These are phyloP conservation scores for Digitaria exilis DNA, from an alignment of 202 grass and related monocot species.

Conservation along the genomic window DNA sequence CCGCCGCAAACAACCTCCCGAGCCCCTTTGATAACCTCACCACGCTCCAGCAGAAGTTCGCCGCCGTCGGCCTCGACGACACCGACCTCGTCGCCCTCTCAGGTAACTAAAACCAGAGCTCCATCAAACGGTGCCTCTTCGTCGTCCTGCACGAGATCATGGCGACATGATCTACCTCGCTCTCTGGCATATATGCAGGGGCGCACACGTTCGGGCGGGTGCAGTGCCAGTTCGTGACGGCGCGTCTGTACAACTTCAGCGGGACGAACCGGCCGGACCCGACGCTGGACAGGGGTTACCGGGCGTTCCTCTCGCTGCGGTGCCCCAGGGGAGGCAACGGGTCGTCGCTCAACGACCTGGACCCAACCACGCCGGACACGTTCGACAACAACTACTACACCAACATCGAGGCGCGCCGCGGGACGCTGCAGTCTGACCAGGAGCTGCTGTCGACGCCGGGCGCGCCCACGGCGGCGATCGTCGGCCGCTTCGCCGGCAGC, in stretches of 20 bases:
- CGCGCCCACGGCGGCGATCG: constrained; percentile 51
- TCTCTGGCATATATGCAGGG: too few relatives aligned
- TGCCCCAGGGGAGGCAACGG: constrained; percentile 44
- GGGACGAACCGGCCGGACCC: constrained; percentile 46
- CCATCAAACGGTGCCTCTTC: too few relatives aligned
- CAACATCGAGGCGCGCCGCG: constrained; percentile 47
- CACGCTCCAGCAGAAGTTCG: constrained; percentile 46
- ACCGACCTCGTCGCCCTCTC: constrained; percentile 68
- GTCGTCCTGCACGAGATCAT: too few relatives aligned
- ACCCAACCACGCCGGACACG: constrained; percentile 49
- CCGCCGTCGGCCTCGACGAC: constrained; percentile 47
- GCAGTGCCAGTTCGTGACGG: constrained; percentile 49
- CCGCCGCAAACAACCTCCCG: constrained; percentile 38
- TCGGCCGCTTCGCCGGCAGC: constrained; percentile 53
- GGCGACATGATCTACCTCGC: too few relatives aligned
- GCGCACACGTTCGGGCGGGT: constrained; percentile 79
- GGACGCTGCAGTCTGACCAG: constrained; percentile 65
- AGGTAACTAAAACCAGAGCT: too few relatives aligned
- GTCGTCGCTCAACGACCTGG: constrained; percentile 49
- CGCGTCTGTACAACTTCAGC: constrained; percentile 64
- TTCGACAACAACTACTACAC: constrained; percentile 75
- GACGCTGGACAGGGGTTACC: constrained; percentile 46
- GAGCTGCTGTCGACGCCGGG: constrained; percentile 56
- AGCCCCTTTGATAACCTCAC: constrained; percentile 16
- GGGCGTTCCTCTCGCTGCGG: constrained; percentile 12